These are phyloP conservation scores for Clarireedia sp. DNA, from an alignment of 2,329 filamentous ascomycete species.

Conservation along the genomic window DNA sequence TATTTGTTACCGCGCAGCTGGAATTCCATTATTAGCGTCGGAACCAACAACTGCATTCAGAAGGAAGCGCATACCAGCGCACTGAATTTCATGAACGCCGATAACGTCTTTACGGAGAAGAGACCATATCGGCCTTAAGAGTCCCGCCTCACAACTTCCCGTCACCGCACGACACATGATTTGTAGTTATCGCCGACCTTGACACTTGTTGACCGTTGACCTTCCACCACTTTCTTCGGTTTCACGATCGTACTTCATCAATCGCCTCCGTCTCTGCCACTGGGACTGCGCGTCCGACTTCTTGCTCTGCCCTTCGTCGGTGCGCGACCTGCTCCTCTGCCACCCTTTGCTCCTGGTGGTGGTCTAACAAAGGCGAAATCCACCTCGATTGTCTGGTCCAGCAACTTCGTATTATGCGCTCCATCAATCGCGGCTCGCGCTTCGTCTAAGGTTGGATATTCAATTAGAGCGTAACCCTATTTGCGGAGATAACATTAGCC, in stretches of 20 bases:
- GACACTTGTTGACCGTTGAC: background rate
- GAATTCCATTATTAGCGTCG: background rate
- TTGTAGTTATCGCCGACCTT: background rate
- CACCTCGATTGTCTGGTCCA: slow-evolving; percentile 73
- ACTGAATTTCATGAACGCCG: slow-evolving; percentile 9
- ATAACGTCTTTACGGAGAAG: slow-evolving; percentile 1
- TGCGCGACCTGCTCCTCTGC: slow-evolving; percentile 28
- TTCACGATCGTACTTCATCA: slow-evolving; percentile 14
- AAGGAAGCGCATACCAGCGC: background rate
- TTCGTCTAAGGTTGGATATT: slow-evolving; percentile 72
- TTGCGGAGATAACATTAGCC: background rate
- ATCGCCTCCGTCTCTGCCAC: slow-evolving; percentile 20
- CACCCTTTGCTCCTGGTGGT: slow-evolving; percentile 49
- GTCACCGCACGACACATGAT: background rate
- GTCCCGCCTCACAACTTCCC: background rate
- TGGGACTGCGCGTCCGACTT: slow-evolving; percentile 29
- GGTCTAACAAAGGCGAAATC: slow-evolving; percentile 83
- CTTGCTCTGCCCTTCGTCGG: slow-evolving; percentile 28
- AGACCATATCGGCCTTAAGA: slow-evolving; percentile 8
- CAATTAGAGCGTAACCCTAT: slow-evolving; percentile 78
- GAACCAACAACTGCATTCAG: background rate
- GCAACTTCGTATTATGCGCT: slow-evolving; percentile 66
- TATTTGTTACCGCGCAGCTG: background rate
- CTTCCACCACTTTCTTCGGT: background rate
- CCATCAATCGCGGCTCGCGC: slow-evolving; percentile 75